These are phyloP conservation scores for Cardamine resedifolia DNA, from an alignment of 345 rosid genomes.

Conservation along the genomic window DNA sequence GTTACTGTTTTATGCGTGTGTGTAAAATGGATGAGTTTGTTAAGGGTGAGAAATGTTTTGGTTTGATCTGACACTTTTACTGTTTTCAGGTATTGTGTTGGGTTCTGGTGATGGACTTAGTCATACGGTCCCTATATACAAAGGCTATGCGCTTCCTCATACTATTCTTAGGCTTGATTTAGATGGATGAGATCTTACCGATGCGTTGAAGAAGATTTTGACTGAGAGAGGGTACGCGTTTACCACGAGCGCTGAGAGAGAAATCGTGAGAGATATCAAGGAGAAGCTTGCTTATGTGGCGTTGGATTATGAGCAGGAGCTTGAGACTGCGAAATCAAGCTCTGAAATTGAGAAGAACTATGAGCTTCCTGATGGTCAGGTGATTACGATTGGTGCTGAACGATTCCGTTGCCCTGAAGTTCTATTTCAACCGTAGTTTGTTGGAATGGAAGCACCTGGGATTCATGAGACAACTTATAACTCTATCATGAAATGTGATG, in stretches of 20 bases:
- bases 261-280: constrained; percentile 89
- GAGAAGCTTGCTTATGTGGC: constrained; percentile 82
- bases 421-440: constrained; percentile 83
- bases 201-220: constrained; percentile 73
- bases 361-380: constrained; percentile 82
- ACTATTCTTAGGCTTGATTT: constrained; percentile 85
- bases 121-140: constrained; percentile 77
- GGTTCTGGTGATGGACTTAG: constrained; percentile 88
- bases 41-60: neutral
- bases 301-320: constrained; percentile 78
- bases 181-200: constrained; percentile 82
- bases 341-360: constrained; percentile 74
- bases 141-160: constrained; percentile 80
- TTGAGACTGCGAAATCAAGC: constrained; percentile 74
- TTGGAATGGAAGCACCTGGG: constrained; percentile 88
- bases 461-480: constrained; percentile 84
- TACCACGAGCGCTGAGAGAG: constrained; percentile 89
- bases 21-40: too few species aligned
- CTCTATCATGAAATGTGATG: constrained; percentile 88
- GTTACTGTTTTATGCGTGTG: too few species aligned
- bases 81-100: constrained; percentile 67
- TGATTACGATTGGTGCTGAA: constrained; percentile 82
- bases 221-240: constrained; percentile 85
- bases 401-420: constrained; percentile 87
- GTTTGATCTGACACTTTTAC: neutral